These are phyloP conservation scores for Termitomyces bulborhizus DNA, from an alignment of 768 basidiomycete genomes.

Conservation along the genomic window DNA sequence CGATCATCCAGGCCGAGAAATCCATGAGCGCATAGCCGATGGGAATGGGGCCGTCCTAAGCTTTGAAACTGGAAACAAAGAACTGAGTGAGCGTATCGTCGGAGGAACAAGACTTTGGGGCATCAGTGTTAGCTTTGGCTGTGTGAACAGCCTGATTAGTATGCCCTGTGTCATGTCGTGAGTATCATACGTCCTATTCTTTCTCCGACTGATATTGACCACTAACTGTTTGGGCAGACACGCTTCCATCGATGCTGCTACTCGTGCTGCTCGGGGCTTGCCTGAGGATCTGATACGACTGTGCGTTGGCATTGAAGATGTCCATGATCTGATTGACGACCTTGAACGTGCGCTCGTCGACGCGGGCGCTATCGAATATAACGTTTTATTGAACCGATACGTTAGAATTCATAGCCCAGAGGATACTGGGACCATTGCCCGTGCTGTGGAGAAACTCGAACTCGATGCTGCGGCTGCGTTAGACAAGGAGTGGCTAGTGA, in stretches of 20 bases:
- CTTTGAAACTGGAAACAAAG: constrained; percentile 91
- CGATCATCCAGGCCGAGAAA: constrained; percentile 72
- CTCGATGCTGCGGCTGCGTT: constrained; percentile 21
- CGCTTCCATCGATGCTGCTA: constrained; percentile 93
- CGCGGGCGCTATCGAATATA: constrained; percentile 76
- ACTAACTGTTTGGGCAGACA: constrained; percentile 48
- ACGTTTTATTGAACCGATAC: constrained; percentile 48
- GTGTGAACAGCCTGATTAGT: constrained; percentile 95
- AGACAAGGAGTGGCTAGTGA: constrained; percentile 73
- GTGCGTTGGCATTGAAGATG: constrained; percentile 97
- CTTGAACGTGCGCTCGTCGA: constrained; percentile 89
- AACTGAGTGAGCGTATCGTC: constrained; percentile 86
- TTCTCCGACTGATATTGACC: constrained; percentile 5
- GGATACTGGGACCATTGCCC: constrained; percentile 35
- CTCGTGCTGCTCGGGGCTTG: constrained; percentile 91
- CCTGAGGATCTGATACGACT: constrained; percentile 98
- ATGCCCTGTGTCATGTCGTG: constrained; percentile 99
- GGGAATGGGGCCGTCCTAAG: constrained; percentile 93
- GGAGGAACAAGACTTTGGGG: constrained; percentile 93
- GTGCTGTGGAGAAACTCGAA: constrained; percentile 67
- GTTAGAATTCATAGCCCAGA: constrained; percentile 25
- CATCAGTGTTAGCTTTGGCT: constrained; percentile 96
- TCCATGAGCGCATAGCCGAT: constrained; percentile 88
- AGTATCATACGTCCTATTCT: constrained; percentile 33
- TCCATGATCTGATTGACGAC: constrained; percentile 89